Evolutionary conservation across 2,329 filamentous ascomycete genomes (phyloP).

Genomic region (Penicillium janthinellum): DNA sequence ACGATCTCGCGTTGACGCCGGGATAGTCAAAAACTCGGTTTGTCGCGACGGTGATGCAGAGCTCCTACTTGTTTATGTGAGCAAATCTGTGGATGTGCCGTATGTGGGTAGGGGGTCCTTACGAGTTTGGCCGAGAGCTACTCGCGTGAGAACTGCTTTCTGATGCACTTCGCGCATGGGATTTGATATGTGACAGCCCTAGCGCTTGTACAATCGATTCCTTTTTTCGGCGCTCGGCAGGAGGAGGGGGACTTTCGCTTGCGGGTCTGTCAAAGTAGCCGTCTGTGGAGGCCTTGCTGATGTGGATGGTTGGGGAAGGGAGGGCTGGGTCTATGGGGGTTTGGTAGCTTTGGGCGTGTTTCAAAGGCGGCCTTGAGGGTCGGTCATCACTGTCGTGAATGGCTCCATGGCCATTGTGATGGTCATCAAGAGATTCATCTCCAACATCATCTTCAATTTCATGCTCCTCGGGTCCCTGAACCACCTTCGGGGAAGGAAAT

Average conservation of each 20-base stretch:
- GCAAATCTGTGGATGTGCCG: not conserved
- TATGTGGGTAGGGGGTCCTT: not conserved
- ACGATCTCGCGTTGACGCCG: conserved; percentile 26
- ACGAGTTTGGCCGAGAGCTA: conserved; percentile 23
- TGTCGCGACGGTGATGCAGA: conserved; percentile 23
- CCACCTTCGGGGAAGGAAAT: conserved; percentile 25
- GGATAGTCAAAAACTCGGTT: conserved; percentile 29
- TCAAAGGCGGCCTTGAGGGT: conserved; percentile 23
- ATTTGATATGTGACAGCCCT: conserved; percentile 9
- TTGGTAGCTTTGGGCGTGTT: conserved; percentile 29
- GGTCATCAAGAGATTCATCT: not conserved
- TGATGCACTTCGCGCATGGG: conserved; percentile 17
- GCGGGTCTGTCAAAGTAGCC: conserved; percentile 20
- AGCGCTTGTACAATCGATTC: conserved; percentile 16
- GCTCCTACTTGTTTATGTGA: conserved; percentile 3
- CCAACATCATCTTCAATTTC: conserved; percentile 1
- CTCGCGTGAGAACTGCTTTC: conserved; percentile 21
- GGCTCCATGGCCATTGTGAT: conserved; percentile 2
- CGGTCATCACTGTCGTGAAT: conserved; percentile 5
- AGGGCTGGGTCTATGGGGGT: conserved; percentile 2
- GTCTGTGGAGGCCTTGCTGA: conserved; percentile 30
- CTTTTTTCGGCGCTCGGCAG: conserved; percentile 6
- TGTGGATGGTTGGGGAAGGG: conserved; percentile 33
- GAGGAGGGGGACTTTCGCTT: conserved; percentile 22
- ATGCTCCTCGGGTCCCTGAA: conserved; percentile 10